Conservation (phyloP, 2,329 filamentous ascomycete species). For the Setomelanomma holmii region DNA sequence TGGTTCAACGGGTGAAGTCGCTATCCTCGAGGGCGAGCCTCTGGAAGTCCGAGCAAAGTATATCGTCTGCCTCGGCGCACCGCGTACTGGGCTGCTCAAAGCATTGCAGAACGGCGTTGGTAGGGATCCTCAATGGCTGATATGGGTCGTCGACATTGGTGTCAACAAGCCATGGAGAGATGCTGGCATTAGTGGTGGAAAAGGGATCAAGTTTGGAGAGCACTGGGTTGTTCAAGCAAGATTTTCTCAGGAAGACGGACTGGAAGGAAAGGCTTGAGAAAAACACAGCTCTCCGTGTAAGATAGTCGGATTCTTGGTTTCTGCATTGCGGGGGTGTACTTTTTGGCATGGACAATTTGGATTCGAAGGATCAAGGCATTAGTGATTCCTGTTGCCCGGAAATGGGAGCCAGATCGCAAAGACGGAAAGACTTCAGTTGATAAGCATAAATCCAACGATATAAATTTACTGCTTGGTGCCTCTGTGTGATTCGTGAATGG, state of each 20-base stretch:
- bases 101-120: conserved; percentile 70
- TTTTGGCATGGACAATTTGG: not conserved
- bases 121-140: conserved; percentile 68
- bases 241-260: conserved; percentile 38
- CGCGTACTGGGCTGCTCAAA: conserved; percentile 82
- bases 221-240: conserved; percentile 81
- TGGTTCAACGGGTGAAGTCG: conserved; percentile 69
- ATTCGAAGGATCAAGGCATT: not conserved
- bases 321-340: conserved; percentile 32
- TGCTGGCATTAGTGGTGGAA: conserved; percentile 78
- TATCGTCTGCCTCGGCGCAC: conserved; percentile 84
- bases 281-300: conserved; percentile 1
- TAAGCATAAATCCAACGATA: too few species aligned
- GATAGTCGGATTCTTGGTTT: not conserved
- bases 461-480: too few species aligned
- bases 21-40: conserved; percentile 73
- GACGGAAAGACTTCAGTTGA: too few species aligned
- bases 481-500: too few species aligned
- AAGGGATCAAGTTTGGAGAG: conserved; percentile 86
- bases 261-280: conserved; percentile 9
- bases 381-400: too few species aligned
- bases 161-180: conserved; percentile 86
- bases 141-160: conserved; percentile 87
- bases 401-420: not conserved
- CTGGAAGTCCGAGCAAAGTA: conserved; percentile 83